Base-by-base conservation (phyloP, 352 stramenopile species). In the Phytophthora quininea region DNA sequence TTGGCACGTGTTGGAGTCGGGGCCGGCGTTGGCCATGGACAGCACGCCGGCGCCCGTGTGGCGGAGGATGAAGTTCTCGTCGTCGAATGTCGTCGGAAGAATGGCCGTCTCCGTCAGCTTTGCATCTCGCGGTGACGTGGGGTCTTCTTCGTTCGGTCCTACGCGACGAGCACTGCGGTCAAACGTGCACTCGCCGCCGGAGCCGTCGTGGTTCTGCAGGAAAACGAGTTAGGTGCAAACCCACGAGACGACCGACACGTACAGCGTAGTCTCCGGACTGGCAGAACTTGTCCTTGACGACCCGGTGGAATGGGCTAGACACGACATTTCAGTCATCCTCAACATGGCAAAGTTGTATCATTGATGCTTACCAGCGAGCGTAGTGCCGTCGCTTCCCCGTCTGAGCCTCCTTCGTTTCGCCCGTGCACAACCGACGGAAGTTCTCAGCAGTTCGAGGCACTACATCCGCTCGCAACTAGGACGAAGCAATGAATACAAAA, bases 391-490 rank as follows among this genome's bases (percentile, higher is more conserved):
- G 82, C 71, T 69, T 92, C 74, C 64, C 86, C 38, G 77, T 92
- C 70, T 32, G 81, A 19, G 60, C 7, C n/a, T 77, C 70, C 30
- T 54, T 72, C 11, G 70, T 88, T 79, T 99, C 96, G 62, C 97
- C 97, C 1, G 96, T 99, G 74, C 96, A 99, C 4, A 99, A 76
- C 43, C 83, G 88, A 46, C 97, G 82, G 75, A 99, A 99, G 78
- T 99, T 99, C 77, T 99, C 97, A 11, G 92, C 96, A 0, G 97
- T 99, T 42, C 85, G 83, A 1, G 97, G 97, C 33, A 97, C 95
- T 6, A 98, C 80, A 79, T 99, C 96, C n/a, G 93, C 91, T 46
- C 92, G 86, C 5, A 99, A 81, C 82, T 91, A 60, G 0, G 15
- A 19, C 3, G 4, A 48, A 32, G 27, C n/a, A 24, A 54, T 15